These are phyloP conservation scores for Dothideomycetes sp. DNA, from an alignment of 2,329 filamentous ascomycete genomes.

Conservation along the genomic window DNA sequence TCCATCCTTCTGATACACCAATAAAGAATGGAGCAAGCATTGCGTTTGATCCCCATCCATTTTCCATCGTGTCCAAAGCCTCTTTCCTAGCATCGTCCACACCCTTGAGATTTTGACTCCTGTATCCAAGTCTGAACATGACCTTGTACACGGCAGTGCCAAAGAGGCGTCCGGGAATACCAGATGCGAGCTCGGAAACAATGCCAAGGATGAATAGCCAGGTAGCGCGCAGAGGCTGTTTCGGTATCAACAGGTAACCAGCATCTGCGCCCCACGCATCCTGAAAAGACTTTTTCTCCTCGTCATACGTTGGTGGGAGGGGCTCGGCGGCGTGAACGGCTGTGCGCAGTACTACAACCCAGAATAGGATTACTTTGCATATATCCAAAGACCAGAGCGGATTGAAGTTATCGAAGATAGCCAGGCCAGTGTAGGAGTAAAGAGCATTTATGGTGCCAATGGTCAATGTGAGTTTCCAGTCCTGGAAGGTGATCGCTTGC, in stretches of 20 bases:
- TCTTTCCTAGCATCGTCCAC: conserved; percentile 8
- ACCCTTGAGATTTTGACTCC: conserved; percentile 4
- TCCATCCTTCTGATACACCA: background rate
- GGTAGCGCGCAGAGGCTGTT: conserved; percentile 4
- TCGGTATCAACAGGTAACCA: conserved; percentile 5
- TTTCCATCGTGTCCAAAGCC: conserved; percentile 1
- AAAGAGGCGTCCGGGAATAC: conserved; percentile 7
- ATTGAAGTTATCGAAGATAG: conserved; percentile 1
- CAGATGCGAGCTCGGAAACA: conserved; percentile 8
- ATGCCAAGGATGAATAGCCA: conserved; percentile 8
- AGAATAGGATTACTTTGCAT: conserved; percentile 7
- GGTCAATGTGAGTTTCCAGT: conserved; percentile 1
- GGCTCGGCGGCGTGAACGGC: conserved; percentile 8
- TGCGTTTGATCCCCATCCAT: conserved; percentile 6
- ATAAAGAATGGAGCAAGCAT: conserved; percentile 9
- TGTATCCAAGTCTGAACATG: conserved; percentile 3
- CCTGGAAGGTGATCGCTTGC: conserved; percentile 6
- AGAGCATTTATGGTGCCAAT: conserved; percentile 2
- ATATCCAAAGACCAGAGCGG: conserved; percentile 2
- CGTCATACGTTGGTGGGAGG: conserved; percentile 6
- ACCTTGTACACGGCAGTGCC: conserved; percentile 8
- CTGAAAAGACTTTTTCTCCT: conserved; percentile 1
- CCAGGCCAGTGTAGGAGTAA: conserved; percentile 7
- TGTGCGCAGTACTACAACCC: conserved; percentile 8
- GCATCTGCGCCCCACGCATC: conserved; percentile 6